Percentiles rank a stretch among this genome's conserved stretches.
Evolutionary conservation across 2,329 filamentous ascomycete species (phyloP).

Genomic region (Blastomyces percursus): DNA sequence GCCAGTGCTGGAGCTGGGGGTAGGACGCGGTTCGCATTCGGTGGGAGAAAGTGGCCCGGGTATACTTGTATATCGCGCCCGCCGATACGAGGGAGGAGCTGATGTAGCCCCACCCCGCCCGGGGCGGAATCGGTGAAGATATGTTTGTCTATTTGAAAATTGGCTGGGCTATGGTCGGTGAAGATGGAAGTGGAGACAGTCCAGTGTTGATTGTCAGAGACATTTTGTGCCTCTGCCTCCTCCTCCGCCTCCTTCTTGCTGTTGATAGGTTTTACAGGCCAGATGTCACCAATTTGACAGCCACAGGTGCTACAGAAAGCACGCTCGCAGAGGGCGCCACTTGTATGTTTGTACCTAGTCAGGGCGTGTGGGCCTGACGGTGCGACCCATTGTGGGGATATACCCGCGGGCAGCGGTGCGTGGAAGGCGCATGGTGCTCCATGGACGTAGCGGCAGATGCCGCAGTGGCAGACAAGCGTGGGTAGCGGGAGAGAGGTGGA

Average conservation of each 20-base stretch:
- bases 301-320: slow-evolving; percentile 39
- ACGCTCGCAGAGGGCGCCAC: slow-evolving; percentile 19
- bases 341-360: slow-evolving; percentile 23
- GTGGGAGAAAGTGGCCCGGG: slow-evolving; percentile 7
- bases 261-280: neutral
- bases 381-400: slow-evolving; percentile 18
- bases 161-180: slow-evolving; percentile 13
- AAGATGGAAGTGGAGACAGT: slow-evolving; percentile 19
- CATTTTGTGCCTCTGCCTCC: neutral
- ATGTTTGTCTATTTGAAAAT: slow-evolving; percentile 17
- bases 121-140: slow-evolving; percentile 14
- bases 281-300: slow-evolving; percentile 22
- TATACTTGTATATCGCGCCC: slow-evolving; percentile 12
- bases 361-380: slow-evolving; percentile 16
- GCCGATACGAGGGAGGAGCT: slow-evolving; percentile 14
- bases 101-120: slow-evolving; percentile 14
- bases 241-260: neutral
- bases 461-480: slow-evolving; percentile 36
- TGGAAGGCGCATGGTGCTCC: slow-evolving; percentile 26
- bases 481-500: slow-evolving; percentile 27
- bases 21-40: neutral
- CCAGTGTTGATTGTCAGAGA: slow-evolving; percentile 12
- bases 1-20: neutral
- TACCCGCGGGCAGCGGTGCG: slow-evolving; percentile 14
- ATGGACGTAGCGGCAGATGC: slow-evolving; percentile 32